phyloP scores from a whole-genome alignment of 345 rosid species.

The Fremontodendron californicum region DNA sequence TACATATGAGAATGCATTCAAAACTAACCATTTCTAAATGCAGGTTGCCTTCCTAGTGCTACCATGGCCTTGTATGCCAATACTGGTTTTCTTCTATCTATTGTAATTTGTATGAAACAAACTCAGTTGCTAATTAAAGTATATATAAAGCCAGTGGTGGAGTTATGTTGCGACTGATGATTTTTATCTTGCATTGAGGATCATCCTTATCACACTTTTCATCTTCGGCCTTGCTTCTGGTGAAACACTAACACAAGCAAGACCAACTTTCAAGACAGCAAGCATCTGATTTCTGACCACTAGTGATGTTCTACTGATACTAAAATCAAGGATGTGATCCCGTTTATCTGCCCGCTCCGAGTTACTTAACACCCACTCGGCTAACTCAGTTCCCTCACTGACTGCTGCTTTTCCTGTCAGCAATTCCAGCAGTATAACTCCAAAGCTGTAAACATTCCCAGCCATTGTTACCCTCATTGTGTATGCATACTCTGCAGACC shows the following conservation, averaged over 20 bases:
- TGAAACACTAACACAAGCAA: slow-evolving; percentile 57
- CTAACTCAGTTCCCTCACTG: slow-evolving; percentile 63
- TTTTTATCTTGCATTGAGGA: slow-evolving; percentile 51
- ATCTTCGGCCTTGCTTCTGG: slow-evolving; percentile 77
- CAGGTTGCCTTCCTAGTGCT: background rate
- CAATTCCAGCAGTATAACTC: no score
- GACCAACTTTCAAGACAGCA: slow-evolving; percentile 62
- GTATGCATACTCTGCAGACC: slow-evolving; percentile 71
- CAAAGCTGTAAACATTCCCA: no score
- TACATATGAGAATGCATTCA: background rate
- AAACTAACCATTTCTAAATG: background rate
- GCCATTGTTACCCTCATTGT: no score
- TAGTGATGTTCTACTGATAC: slow-evolving; percentile 51
- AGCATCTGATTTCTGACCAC: slow-evolving; percentile 64
- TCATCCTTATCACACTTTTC: slow-evolving; percentile 70
- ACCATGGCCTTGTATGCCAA: background rate
- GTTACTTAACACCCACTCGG: slow-evolving; percentile 64
- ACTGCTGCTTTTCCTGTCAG: slow-evolving; percentile 75
- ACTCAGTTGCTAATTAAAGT: background rate
- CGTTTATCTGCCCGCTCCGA: slow-evolving; percentile 36
- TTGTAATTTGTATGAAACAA: background rate
- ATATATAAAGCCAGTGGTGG: background rate
- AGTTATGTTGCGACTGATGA: background rate
- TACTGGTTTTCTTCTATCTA: background rate
- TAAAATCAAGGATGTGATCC: slow-evolving; percentile 65